These are phyloP conservation scores for Boletus huronensis DNA, from an alignment of 768 basidiomycete genomes.

Conservation along the genomic window DNA sequence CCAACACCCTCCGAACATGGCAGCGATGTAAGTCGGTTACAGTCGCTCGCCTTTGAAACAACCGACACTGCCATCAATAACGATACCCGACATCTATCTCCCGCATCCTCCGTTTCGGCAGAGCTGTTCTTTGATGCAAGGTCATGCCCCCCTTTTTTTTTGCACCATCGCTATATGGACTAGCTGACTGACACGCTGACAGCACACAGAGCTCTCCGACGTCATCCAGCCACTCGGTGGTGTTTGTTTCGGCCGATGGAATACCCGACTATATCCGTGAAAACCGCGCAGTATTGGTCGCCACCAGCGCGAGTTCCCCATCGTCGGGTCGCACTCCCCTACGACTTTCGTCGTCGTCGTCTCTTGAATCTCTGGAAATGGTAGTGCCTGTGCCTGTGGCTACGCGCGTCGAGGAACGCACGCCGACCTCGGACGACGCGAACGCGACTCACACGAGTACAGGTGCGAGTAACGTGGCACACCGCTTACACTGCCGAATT, in stretches of 20 bases:
- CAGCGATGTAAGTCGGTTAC: constrained; percentile 11
- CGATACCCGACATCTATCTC: constrained; percentile 12
- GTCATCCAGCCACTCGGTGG: constrained; percentile 24
- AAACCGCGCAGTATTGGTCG: constrained; percentile 30
- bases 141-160: background rate
- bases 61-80: background rate
- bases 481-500: constrained; percentile 45
- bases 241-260: constrained; percentile 29
- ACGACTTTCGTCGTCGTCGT: constrained; percentile 23
- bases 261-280: constrained; percentile 32
- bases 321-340: constrained; percentile 19
- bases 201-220: constrained; percentile 6
- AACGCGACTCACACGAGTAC: background rate
- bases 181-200: background rate
- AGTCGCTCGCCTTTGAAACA: background rate
- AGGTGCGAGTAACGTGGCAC: background rate
- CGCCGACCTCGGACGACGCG: background rate
- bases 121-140: constrained; percentile 17
- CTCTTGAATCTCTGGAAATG: constrained; percentile 20
- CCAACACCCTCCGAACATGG: constrained; percentile 30
- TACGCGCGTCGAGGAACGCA: background rate
- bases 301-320: constrained; percentile 26
- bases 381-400: background rate
- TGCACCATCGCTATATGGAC: background rate
- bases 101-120: constrained; percentile 7